Base-by-base conservation (phyloP, 306 rosid genomes). In the Vigna hirtella region DNA sequence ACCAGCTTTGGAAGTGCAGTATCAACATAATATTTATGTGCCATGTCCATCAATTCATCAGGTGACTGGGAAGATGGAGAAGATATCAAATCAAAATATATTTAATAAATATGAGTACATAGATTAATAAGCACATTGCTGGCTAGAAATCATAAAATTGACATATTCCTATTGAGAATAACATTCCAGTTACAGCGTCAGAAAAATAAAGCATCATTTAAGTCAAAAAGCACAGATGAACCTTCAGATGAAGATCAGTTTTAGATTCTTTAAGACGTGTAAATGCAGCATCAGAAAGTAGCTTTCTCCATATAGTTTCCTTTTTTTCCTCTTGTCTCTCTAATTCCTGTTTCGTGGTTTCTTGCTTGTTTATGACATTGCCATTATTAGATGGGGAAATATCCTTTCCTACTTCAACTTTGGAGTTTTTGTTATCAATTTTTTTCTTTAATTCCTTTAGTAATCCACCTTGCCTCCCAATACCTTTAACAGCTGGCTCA, bases 1-100 rank as follows among this genome's bases (percentile, higher is more conserved):
- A 95, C 98, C 98, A 95, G 90, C 84, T 95, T 95, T 20, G 98
- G 98, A 86, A 95, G 97, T 67, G 98, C 98, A 48, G 91, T 88
- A 78, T 92, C 98, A 48, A 80, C 86, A 76, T 92, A 95, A 83
- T 95, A 95, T 56, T 75, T 90, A 76, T 92, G 92, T 45, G 98
- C 98, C 98, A 89, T 90, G 78, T 91, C 97, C 87, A 85, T 90
- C 88, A 95, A 89, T 91, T 92, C 97, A 72, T 88, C 89, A 17
- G 98, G 98, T 68, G 90, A 87, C 98, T 95, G 93, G 73, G 81
- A 76, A 85, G 66, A 58, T 47, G 71, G 72, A 74, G 72, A 62
- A 15, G 61, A 45, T 75, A 34, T 76, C 80, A 77, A 26, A 80
- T 73, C 40, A 82, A 48, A 51, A 69, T 63, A 74, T 70, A 70